Conservation (phyloP, 306 rosid genomes). For the Inga leiocalycina region DNA sequence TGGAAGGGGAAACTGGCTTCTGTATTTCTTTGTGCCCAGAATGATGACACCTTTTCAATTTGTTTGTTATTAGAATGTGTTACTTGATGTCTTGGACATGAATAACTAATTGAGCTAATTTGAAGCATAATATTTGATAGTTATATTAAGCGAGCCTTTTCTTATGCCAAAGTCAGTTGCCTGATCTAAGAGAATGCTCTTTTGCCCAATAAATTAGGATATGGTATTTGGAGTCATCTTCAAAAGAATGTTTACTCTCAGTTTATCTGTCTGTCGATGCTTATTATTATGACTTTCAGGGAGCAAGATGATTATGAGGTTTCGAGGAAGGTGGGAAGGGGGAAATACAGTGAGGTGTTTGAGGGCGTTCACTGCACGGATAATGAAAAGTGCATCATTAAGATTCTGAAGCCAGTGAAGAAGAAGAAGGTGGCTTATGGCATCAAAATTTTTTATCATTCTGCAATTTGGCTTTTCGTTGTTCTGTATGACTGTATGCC, state of each 20-base stretch:
- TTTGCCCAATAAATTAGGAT: constrained; percentile 17
- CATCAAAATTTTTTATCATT: background rate
- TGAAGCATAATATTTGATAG: background rate
- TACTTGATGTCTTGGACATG: background rate
- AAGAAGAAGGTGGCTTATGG: constrained; percentile 75
- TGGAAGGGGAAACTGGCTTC: background rate
- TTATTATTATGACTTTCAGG: constrained; percentile 42
- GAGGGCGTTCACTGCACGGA: constrained; percentile 89
- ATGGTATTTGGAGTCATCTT: background rate
- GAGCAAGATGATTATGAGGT: constrained; percentile 97
- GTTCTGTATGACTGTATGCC: background rate
- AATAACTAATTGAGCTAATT: background rate
- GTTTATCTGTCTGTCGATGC: background rate
- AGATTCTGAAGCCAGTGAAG: constrained; percentile 92
- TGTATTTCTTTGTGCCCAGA: background rate
- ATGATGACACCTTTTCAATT: background rate
- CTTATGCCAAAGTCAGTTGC: background rate
- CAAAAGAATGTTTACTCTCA: background rate
- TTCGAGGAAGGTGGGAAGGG: constrained; percentile 94
- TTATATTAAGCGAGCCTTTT: background rate
- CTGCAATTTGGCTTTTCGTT: background rate
- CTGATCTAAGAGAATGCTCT: background rate
- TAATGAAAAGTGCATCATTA: constrained; percentile 80
- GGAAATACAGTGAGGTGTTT: constrained; percentile 94
- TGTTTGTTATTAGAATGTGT: background rate